Evolutionary conservation across 2,329 filamentous ascomycete genomes (phyloP).

Genomic region (Colletotrichum sp.): DNA sequence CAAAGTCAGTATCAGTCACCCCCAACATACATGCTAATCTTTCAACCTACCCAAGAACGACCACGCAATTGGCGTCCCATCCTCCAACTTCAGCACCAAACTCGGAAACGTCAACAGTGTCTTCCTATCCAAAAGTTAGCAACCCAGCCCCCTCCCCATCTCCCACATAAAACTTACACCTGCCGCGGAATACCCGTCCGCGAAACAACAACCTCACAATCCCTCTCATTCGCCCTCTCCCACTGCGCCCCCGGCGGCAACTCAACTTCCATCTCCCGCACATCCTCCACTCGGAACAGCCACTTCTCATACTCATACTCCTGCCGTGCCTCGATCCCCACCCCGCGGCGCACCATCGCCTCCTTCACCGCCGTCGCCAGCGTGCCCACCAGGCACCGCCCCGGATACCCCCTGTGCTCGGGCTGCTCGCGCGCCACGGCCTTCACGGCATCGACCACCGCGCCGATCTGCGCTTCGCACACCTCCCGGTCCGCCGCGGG

Average conservation of each 20-base stretch:
- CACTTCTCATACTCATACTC: constrained; percentile 57
- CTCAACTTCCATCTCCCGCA: constrained; percentile 39
- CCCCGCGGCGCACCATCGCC: neutral
- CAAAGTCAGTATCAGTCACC: too few species aligned
- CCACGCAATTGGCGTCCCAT: constrained; percentile 65
- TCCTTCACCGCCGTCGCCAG: constrained; percentile 33
- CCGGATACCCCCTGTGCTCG: constrained; percentile 21
- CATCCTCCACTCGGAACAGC: constrained; percentile 53
- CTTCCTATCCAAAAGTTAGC: constrained; percentile 31
- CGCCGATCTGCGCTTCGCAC: constrained; percentile 37
- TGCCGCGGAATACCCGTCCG: constrained; percentile 62
- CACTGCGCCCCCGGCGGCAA: constrained; percentile 58
- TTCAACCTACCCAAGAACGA: constrained; percentile 62
- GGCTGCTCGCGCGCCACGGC: constrained; percentile 28
- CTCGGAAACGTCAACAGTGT: constrained; percentile 51
- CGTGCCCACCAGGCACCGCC: constrained; percentile 40
- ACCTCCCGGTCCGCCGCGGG: constrained; percentile 21
- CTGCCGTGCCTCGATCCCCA: constrained; percentile 28
- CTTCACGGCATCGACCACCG: constrained; percentile 33
- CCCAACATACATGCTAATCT: too few species aligned
- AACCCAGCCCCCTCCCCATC: neutral
- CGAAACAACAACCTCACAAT: constrained; percentile 60
- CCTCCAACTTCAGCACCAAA: constrained; percentile 47
- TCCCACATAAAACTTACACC: constrained; percentile 41
- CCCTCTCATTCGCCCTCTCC: constrained; percentile 54